A percentile compares a stretch with the other conserved stretches of the same genome.
Evolutionary conservation across 2,329 filamentous ascomycete species (phyloP).

Genomic region (Hysterium pulicare): DNA sequence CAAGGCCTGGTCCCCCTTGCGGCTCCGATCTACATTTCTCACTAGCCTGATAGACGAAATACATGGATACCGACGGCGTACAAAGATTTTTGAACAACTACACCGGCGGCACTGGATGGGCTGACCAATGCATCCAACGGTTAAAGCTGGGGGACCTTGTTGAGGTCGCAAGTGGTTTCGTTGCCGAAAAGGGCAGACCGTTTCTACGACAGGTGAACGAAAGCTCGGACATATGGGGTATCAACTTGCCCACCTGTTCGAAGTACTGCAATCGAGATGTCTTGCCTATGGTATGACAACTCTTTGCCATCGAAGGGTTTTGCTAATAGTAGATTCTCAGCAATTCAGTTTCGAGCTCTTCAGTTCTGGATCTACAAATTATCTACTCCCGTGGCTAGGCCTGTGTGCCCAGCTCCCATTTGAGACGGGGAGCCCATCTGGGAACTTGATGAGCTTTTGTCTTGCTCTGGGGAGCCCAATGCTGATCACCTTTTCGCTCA

Average conservation of each 20-base stretch:
- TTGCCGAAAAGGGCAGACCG: background rate
- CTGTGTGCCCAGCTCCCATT: constrained; percentile 20
- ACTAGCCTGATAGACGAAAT: too few species aligned
- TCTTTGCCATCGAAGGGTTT: background rate
- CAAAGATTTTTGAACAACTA: background rate
- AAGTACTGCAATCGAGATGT: background rate
- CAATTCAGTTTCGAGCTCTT: constrained; percentile 17
- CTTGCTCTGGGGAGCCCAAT: constrained; percentile 18
- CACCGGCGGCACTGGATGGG: background rate
- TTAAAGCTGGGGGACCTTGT: background rate
- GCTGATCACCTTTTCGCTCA: constrained; percentile 19
- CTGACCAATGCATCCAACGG: background rate
- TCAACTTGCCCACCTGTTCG: background rate
- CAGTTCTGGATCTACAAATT: constrained; percentile 15
- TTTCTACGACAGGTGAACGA: background rate
- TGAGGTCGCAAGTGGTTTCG: background rate
- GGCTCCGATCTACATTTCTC: too few species aligned
- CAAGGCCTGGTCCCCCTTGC: too few species aligned
- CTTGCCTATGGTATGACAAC: background rate
- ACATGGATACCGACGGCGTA: background rate
- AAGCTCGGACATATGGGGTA: background rate
- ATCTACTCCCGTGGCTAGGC: constrained; percentile 19
- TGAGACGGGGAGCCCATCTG: constrained; percentile 15
- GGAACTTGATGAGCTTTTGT: constrained; percentile 17
- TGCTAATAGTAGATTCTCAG: background rate